These are phyloP conservation scores for Penicillium cosmopolitanum DNA, from an alignment of 495 filamentous ascomycete species.

Conservation along the genomic window DNA sequence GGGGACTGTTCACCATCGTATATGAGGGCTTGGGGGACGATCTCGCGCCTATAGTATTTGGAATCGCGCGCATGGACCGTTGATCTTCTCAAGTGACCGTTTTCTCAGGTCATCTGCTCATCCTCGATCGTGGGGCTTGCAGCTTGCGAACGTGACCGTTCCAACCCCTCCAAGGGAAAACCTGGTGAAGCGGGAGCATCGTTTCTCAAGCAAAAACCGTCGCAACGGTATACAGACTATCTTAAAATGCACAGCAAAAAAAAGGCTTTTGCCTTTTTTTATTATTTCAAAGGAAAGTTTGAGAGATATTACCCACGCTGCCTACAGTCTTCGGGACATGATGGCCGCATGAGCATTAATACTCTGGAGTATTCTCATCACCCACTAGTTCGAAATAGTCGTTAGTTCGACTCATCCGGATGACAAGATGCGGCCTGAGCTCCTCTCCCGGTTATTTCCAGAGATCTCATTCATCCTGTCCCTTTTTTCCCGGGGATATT, in stretches of 20 bases:
- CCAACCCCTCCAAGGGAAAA: constrained; percentile 10
- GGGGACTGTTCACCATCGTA: constrained; percentile 8
- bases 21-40: constrained; percentile 1
- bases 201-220: background rate
- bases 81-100: constrained; percentile 44
- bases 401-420: constrained; percentile 17
- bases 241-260: background rate
- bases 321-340: background rate
- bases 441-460: constrained; percentile 11
- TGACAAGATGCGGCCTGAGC: constrained; percentile 32
- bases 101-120: constrained; percentile 39
- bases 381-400: constrained; percentile 19
- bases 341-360: constrained; percentile 7
- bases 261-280: background rate
- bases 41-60: constrained; percentile 23
- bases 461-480: constrained; percentile 18
- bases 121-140: constrained; percentile 21
- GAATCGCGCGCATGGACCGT: constrained; percentile 40
- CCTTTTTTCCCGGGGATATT: constrained; percentile 21
- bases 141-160: constrained; percentile 26
- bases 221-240: constrained; percentile 2
- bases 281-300: background rate
- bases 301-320: background rate
- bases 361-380: constrained; percentile 4
- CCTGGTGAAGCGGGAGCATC: constrained; percentile 1